Conservation (phyloP, 768 basidiomycete genomes). For the Trametes meyenii region DNA sequence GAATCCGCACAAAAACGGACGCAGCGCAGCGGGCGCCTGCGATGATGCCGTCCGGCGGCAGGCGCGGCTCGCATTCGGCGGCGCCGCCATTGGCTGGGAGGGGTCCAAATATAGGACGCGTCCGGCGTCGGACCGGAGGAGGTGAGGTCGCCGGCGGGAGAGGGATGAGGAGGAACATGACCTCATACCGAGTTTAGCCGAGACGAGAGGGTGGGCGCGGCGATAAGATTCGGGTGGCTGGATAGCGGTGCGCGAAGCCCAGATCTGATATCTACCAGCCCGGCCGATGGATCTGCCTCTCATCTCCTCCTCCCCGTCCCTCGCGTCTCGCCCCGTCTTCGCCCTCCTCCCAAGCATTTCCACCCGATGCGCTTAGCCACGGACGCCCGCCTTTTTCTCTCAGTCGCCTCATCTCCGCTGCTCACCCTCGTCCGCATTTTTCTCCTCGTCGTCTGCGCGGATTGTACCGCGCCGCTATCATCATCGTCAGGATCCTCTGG, state of each 20-base stretch:
- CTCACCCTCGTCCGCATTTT: too few species aligned
- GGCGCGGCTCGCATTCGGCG: constrained; percentile 1
- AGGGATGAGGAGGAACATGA: constrained; percentile 12
- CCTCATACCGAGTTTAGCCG: constrained; percentile 16
- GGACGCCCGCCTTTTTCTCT: too few species aligned
- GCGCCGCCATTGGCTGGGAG: constrained; percentile 1
- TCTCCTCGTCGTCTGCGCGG: too few species aligned
- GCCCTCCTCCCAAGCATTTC: background rate
- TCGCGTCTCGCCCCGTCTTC: background rate
- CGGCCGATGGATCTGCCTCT: background rate
- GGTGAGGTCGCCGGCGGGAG: constrained; percentile 12
- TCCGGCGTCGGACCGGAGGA: constrained; percentile 12
- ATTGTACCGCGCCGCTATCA: too few species aligned
- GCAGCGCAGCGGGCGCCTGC: background rate
- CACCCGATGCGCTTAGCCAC: too few species aligned
- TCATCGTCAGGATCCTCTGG: too few species aligned
- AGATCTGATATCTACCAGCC: constrained; percentile 11
- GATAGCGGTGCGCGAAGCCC: constrained; percentile 6
- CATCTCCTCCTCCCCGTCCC: background rate
- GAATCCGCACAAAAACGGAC: background rate
- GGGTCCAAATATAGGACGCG: constrained; percentile 5
- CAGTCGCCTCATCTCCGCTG: too few species aligned
- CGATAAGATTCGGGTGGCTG: constrained; percentile 15
- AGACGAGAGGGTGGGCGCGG: constrained; percentile 3
- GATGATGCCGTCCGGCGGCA: background rate